These are phyloP conservation scores for Ophiosphaerella herpotricha DNA, from an alignment of 2,329 filamentous ascomycete species.

Conservation along the genomic window DNA sequence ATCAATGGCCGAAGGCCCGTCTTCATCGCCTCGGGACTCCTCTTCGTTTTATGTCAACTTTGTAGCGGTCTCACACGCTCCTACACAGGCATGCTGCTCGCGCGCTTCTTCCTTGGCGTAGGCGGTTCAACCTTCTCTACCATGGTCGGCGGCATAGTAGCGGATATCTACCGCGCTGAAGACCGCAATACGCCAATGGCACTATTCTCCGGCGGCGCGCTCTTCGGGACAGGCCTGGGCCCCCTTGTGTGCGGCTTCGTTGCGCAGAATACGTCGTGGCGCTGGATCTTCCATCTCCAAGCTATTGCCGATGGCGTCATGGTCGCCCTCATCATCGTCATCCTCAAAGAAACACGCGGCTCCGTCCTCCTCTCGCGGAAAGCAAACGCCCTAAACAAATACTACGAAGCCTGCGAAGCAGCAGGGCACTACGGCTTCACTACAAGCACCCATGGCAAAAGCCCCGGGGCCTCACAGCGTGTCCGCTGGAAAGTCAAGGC, in stretches of 20 bases:
- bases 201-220: conserved; percentile 76
- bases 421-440: conserved; percentile 64
- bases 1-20: conserved; percentile 85
- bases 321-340: conserved; percentile 65
- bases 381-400: conserved; percentile 73
- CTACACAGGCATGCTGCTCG: conserved; percentile 74
- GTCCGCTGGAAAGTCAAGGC: conserved; percentile 80
- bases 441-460: conserved; percentile 37
- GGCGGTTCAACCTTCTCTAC: conserved; percentile 80
- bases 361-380: conserved; percentile 79
- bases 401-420: conserved; percentile 75
- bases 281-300: conserved; percentile 90
- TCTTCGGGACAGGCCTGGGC: conserved; percentile 79
- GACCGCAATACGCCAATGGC: conserved; percentile 90
- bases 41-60: conserved; percentile 74
- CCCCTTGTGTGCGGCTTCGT: conserved; percentile 75
- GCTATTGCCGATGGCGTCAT: conserved; percentile 69
- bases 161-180: conserved; percentile 79
- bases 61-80: conserved; percentile 73
- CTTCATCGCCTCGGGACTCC: conserved; percentile 72
- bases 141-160: conserved; percentile 90
- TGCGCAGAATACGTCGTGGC: conserved; percentile 69
- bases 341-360: conserved; percentile 82
- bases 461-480: conserved; percentile 51
- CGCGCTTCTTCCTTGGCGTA: conserved; percentile 77